These are phyloP conservation scores for Solanum acaule DNA, from an alignment of 257 asterid species.

Conservation along the genomic window DNA sequence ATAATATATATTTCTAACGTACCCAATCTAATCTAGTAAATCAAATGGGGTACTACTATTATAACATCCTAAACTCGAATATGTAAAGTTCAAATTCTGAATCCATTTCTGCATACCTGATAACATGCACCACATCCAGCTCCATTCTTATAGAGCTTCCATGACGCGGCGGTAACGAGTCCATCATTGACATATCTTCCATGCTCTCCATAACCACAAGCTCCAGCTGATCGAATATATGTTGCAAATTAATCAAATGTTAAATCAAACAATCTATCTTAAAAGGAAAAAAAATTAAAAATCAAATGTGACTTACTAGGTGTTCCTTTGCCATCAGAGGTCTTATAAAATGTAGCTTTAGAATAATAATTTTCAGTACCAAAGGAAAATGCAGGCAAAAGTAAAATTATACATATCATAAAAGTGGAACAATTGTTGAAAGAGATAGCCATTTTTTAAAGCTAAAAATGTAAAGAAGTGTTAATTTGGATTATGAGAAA, in stretches of 20 bases:
- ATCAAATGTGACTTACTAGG: background rate
- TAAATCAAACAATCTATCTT: no score
- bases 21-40: no score
- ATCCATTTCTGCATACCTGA: background rate
- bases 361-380: background rate
- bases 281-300: background rate
- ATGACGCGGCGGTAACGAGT: constrained; percentile 9
- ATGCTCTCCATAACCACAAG: constrained; percentile 28
- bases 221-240: constrained; percentile 18
- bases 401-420: background rate
- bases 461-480: background rate
- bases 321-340: constrained; percentile 1
- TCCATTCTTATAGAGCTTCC: constrained; percentile 6
- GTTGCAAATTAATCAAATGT: background rate
- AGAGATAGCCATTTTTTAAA: background rate
- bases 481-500: background rate
- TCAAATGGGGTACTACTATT: background rate
- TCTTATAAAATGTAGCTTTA: constrained; percentile 15
- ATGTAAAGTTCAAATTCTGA: background rate
- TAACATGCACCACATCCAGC: constrained; percentile 31
- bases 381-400: background rate
- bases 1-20: no score
- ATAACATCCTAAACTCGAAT: background rate
- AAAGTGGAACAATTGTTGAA: background rate
- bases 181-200: constrained; percentile 18